Percentiles rank a stretch among this genome's conserved stretches.
phyloP scores from a whole-genome alignment of 2,329 filamentous ascomycete species.

The Pseudogymnoascus sp. region DNA sequence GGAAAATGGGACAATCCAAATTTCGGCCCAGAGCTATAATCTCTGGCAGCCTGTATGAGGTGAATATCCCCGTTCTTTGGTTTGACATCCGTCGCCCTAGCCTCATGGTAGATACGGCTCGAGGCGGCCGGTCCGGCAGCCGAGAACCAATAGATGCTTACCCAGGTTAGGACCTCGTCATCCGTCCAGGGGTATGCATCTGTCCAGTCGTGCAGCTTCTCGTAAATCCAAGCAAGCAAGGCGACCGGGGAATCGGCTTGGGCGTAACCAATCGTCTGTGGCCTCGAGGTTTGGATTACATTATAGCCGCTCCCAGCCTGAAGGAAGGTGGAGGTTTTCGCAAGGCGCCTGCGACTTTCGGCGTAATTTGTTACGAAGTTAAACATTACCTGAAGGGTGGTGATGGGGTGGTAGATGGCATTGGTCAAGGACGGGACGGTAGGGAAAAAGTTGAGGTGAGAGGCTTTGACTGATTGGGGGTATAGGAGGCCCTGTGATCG shows the following conservation, averaged over 20 bases:
- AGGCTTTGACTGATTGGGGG: conserved; percentile 47
- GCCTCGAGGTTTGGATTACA: conserved; percentile 52
- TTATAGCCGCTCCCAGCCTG: conserved; percentile 34
- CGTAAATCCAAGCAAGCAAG: conserved; percentile 70
- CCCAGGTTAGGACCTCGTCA: conserved; percentile 69
- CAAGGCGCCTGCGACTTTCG: neutral
- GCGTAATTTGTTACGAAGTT: neutral
- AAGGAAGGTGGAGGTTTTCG: conserved; percentile 25
- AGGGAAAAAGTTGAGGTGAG: conserved; percentile 35
- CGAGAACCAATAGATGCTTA: conserved; percentile 67
- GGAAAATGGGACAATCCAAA: conserved; percentile 51
- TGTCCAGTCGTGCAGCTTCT: conserved; percentile 72
- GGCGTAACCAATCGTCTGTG: conserved; percentile 63
- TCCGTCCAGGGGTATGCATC: conserved; percentile 66
- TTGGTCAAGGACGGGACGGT: neutral
- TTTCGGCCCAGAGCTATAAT: conserved; percentile 30
- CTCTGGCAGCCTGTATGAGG: conserved; percentile 27
- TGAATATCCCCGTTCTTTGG: conserved; percentile 13
- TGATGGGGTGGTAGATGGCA: conserved; percentile 3
- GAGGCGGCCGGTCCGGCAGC: conserved; percentile 61
- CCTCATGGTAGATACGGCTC: conserved; percentile 65
- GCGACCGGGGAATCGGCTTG: conserved; percentile 64
- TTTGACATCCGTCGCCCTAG: neutral
- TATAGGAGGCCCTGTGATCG: conserved; percentile 53
- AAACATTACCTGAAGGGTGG: conserved; percentile 2